Evolutionary conservation across 2,329 filamentous ascomycete genomes (phyloP).

Genomic region (Tetracladium maxilliforme): DNA sequence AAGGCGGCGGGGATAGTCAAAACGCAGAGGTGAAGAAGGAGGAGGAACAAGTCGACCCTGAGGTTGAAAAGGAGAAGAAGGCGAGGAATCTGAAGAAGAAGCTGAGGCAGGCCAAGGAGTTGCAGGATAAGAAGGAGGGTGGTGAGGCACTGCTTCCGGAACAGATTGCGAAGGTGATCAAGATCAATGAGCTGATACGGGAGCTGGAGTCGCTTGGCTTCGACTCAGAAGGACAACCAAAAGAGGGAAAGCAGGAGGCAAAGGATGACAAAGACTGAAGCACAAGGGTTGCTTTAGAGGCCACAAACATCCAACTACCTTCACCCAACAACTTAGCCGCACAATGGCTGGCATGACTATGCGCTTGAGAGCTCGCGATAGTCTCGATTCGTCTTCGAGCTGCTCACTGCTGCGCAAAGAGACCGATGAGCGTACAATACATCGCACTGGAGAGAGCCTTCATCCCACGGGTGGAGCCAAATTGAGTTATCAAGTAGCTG

Average conservation of each 20-base stretch:
- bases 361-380: no score
- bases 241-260: slow-evolving; percentile 12
- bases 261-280: slow-evolving; percentile 1
- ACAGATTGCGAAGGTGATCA: slow-evolving; percentile 94
- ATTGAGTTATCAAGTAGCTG: no score
- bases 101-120: slow-evolving; percentile 78
- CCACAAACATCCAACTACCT: slow-evolving; percentile 1
- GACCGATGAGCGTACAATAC: no score
- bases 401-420: no score
- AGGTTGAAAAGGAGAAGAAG: slow-evolving; percentile 81
- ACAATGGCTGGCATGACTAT: no score
- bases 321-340: slow-evolving; percentile 1
- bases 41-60: slow-evolving; percentile 45
- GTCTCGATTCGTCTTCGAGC: no score
- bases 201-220: slow-evolving; percentile 80
- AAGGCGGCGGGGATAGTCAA: slow-evolving; percentile 16
- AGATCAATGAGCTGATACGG: slow-evolving; percentile 84
- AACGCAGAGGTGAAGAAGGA: slow-evolving; percentile 13
- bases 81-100: slow-evolving; percentile 88
- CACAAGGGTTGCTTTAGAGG: slow-evolving; percentile 1
- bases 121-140: slow-evolving; percentile 81
- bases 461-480: no score
- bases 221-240: slow-evolving; percentile 59
- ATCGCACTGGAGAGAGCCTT: no score
- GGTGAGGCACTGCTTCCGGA: slow-evolving; percentile 77